These are phyloP conservation scores for Plasmodium blacklocki DNA, from an alignment of 169 alveolate genomes.

Conservation along the genomic window DNA sequence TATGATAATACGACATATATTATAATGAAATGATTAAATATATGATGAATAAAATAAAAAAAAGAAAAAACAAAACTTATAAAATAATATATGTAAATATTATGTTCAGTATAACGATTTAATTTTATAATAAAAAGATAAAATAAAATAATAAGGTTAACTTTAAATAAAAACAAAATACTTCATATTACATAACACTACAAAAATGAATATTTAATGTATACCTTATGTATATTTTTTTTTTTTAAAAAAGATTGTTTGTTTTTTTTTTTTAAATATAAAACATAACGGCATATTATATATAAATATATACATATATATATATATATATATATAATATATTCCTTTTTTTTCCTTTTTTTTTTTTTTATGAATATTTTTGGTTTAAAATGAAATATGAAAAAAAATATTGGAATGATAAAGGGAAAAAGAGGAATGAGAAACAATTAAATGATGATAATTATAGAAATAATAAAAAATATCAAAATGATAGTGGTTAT, in stretches of 20 bases:
- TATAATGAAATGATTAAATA: no score
- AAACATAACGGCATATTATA: no score
- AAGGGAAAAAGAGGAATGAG: constrained; percentile 35
- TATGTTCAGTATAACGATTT: not conserved
- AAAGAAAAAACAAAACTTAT: not conserved
- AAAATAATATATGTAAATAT: not conserved
- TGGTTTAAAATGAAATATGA: constrained; percentile 67
- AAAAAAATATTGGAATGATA: constrained; percentile 59
- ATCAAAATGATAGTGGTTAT: constrained; percentile 1
- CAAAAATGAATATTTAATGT: no score
- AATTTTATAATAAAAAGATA: not conserved
- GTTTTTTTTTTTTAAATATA: no score
- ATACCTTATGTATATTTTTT: no score
- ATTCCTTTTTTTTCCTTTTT: constrained; percentile 9
- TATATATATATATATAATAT: no score
- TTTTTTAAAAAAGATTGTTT: no score
- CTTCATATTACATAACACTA: no score
- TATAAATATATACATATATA: no score
- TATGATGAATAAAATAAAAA: not conserved
- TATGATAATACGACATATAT: no score
- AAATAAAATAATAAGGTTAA: not conserved
- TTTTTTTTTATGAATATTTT: constrained; percentile 3
- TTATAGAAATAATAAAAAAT: constrained; percentile 14
- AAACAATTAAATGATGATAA: constrained; percentile 14
- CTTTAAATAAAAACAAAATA: no score